Evolutionary conservation across 1,139 yeast species (phyloP), one percentile per base, ranked within the genome.

Genomic region (Suhomyces bolitotheri): DNA sequence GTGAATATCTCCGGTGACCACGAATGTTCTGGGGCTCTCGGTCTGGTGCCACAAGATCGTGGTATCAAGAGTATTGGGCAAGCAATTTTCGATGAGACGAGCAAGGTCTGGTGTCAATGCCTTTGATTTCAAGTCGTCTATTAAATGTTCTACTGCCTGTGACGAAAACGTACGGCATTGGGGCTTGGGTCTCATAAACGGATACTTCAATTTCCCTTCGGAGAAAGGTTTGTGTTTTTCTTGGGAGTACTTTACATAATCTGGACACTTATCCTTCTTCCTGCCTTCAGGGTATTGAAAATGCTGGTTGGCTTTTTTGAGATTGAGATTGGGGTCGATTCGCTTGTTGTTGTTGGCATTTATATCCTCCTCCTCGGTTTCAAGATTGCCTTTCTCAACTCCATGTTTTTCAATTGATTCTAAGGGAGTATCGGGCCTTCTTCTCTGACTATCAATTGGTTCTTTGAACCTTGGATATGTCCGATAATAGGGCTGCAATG

Each of bases 51-150:
- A 88, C 39, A 84, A 66, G 31, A 88, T 78, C 0, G 96, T 87
- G 0, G 96, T 88, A 52, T 88, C 96, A 34, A 89, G 64, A 0
- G 96, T 88, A 53, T 89, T 89, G 7, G 96, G 96, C 41, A 88
- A 73, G 37, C 94, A 75, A 54, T 88, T 88, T 51, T 87, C 96
- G 47, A 88, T 74, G 41, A 88, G 60, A 35, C 94, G 64, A 2
- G 84, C 86, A 35, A 88, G 61, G 55, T 88, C 96, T 0, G 73
- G 73, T 51, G 82, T 80, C 24, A 58, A 56, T 14, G 85, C 65
- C 47, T 73, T 71, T 3, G 33, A 26, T 34, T 63, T 73, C 54
- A 86, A 65, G 38, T 78, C 82, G 1, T 49, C 54, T 17, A 88
- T 76, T 25, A 81, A 64, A n/a, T 53, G 47, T 41, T 88, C 96